Conservation (phyloP, 1,139 yeast species). For the Zygotorulaspora mrakii region DNA sequence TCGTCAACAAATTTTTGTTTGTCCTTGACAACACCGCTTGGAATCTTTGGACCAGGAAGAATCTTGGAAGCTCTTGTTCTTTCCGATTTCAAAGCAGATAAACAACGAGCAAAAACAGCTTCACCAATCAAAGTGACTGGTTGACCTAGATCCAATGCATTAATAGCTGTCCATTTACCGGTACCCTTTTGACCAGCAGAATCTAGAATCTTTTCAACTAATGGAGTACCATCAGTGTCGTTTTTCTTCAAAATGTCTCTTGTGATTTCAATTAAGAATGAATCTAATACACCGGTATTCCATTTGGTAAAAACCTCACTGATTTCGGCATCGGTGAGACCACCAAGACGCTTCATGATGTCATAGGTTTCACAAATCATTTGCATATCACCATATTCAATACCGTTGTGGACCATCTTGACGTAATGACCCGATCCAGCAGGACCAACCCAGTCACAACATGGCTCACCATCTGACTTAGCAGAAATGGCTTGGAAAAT, state of each 20-base stretch:
- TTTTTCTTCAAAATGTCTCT: slow-evolving; percentile 89
- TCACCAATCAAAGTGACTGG: slow-evolving; percentile 98
- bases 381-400: slow-evolving; percentile 99
- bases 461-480: slow-evolving; percentile 96
- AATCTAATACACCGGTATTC: slow-evolving; percentile 97
- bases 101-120: slow-evolving; percentile 95
- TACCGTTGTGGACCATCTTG: slow-evolving; percentile 99
- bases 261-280: slow-evolving; percentile 95
- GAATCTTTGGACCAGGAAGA: slow-evolving; percentile 72
- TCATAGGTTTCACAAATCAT: slow-evolving; percentile 97
- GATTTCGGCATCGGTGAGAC: slow-evolving; percentile 85
- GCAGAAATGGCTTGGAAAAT: slow-evolving; percentile 97
- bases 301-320: slow-evolving; percentile 88
- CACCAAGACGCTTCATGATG: slow-evolving; percentile 90
- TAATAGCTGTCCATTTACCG: slow-evolving; percentile 99
- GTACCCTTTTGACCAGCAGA: slow-evolving; percentile 99
- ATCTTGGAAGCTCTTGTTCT: slow-evolving; percentile 79
- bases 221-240: slow-evolving; percentile 83
- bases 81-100: slow-evolving; percentile 88
- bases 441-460: slow-evolving; percentile 99
- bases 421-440: slow-evolving; percentile 99
- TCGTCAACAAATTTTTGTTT: slow-evolving; percentile 82
- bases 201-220: slow-evolving; percentile 94
- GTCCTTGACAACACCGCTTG: slow-evolving; percentile 62
- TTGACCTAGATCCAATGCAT: slow-evolving; percentile 96